phyloP scores from a whole-genome alignment of 495 filamentous ascomycete species.

The Penicillium coprophilum region DNA sequence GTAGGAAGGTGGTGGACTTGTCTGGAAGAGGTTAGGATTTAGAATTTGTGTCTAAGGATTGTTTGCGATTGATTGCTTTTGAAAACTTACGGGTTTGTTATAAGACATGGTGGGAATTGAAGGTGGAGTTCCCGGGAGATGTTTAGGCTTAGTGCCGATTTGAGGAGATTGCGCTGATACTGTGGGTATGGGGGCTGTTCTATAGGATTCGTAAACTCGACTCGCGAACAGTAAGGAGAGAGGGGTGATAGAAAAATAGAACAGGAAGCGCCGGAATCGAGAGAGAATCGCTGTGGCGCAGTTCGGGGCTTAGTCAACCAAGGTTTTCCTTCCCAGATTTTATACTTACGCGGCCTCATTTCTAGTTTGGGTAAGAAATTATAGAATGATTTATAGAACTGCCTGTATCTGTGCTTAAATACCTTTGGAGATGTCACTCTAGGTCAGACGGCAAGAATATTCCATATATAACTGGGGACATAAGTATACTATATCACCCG shows the following conservation, averaged over 20 bases:
- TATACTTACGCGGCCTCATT: constrained; percentile 2
- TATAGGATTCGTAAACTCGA: neutral
- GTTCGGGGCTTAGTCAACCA: constrained; percentile 6
- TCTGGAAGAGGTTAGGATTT: constrained; percentile 20
- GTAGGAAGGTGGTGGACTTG: constrained; percentile 44
- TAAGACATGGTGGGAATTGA: constrained; percentile 15
- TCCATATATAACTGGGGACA: neutral
- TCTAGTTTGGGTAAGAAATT: no score
- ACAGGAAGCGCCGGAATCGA: neutral
- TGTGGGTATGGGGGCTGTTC: neutral
- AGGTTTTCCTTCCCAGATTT: neutral
- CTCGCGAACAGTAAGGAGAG: neutral
- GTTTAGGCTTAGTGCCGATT: neutral
- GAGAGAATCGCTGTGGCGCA: neutral
- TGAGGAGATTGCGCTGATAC: neutral
- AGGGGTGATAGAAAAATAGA: neutral
- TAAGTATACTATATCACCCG: neutral
- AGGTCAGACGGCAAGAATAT: neutral
- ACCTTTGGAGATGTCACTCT: neutral
- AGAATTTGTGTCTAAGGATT: neutral
- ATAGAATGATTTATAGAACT: no score
- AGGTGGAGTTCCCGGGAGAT: neutral
- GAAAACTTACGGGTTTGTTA: constrained; percentile 38
- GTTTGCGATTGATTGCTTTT: neutral
- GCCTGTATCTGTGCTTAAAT: no score